Evolutionary conservation across 225 moss, liverwort and hornwort species (phyloP).

Genomic region (Climacium dendroides): DNA sequence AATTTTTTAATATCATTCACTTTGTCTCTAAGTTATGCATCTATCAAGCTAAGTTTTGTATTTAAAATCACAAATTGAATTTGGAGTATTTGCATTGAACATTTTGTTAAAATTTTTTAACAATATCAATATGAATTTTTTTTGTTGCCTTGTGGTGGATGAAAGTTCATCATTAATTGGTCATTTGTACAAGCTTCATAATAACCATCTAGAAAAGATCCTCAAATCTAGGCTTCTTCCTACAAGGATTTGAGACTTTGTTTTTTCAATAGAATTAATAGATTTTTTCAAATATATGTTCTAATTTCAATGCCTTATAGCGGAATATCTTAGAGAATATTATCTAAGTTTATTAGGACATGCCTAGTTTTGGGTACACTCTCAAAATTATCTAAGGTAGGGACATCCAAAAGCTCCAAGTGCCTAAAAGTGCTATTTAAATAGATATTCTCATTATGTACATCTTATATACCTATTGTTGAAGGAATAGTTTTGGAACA

Average conservation of each 20-base stretch:
- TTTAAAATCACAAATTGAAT: background rate
- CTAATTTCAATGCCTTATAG: background rate
- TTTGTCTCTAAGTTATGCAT: background rate
- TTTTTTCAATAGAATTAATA: background rate
- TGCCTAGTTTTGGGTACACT: accelerated
- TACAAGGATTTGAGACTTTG: accelerated
- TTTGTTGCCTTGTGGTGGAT: accelerated
- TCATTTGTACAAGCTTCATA: background rate
- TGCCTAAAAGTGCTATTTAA: background rate
- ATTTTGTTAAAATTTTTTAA: background rate
- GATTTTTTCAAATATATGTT: background rate
- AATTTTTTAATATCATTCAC: background rate
- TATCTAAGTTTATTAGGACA: background rate
- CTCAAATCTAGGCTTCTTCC: accelerated
- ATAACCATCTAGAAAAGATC: accelerated
- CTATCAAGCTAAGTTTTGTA: background rate
- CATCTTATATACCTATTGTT: background rate
- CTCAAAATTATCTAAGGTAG: background rate
- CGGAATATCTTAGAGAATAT: accelerated
- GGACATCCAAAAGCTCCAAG: accelerated
- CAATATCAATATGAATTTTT: background rate
- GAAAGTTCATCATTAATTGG: accelerated
- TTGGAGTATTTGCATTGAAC: background rate
- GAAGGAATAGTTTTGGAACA: accelerated
- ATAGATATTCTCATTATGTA: background rate